A percentile compares a stretch with the other conserved stretches of the same genome.
Conservation (phyloP, 2,329 filamentous ascomycete species). For the Exophiala sideris region DNA sequence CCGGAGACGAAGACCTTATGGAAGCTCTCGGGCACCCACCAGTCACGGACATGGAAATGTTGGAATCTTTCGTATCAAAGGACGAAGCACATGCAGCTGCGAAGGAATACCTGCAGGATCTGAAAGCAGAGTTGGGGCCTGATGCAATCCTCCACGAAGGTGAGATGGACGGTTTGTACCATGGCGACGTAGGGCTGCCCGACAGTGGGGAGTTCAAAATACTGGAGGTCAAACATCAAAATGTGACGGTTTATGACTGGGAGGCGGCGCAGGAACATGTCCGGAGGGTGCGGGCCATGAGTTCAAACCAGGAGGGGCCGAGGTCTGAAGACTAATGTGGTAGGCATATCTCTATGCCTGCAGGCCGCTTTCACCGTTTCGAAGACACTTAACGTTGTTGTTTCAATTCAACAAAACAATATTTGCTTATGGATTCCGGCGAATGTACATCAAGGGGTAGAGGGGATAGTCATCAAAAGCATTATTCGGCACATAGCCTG, state of each 20-base stretch:
- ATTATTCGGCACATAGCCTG: too few species aligned
- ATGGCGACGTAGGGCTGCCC: neutral
- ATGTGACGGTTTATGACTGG: neutral
- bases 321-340: too few species aligned
- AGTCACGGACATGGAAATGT: constrained; percentile 1
- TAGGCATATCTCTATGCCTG: too few species aligned
- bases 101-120: neutral
- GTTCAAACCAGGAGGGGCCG: neutral
- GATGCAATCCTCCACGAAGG: neutral
- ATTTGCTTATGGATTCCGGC: too few species aligned
- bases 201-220: neutral
- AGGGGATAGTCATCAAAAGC: too few species aligned
- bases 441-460: too few species aligned
- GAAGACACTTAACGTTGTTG: too few species aligned
- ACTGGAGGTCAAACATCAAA: neutral
- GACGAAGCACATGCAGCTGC: constrained; percentile 1
- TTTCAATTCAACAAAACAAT: too few species aligned
- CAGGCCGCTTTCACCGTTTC: too few species aligned
- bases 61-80: constrained; percentile 1
- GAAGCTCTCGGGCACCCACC: neutral
- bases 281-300: neutral
- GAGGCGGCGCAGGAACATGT: neutral
- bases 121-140: neutral
- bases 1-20: neutral
- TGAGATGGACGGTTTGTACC: neutral